These are phyloP conservation scores for Psilocybe azurescens DNA, from an alignment of 768 basidiomycete species.

Conservation along the genomic window DNA sequence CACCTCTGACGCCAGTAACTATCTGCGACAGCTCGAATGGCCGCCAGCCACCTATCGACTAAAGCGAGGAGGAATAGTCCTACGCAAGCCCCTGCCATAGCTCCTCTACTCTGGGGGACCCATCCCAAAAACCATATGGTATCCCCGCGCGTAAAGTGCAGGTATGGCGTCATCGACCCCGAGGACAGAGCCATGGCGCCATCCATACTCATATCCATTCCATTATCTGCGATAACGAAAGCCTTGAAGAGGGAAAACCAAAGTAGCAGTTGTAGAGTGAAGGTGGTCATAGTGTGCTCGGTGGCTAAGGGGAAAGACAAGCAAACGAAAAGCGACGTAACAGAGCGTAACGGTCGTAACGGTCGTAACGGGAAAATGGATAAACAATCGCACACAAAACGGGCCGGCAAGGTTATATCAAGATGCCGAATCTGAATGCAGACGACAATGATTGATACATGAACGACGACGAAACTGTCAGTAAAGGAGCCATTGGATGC, in stretches of 20 bases:
- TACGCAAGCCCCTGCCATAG: conserved; percentile 78
- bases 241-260: neutral
- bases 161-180: conserved; percentile 9
- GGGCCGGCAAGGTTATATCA: too few relatives aligned
- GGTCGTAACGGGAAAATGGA: too few relatives aligned
- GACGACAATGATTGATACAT: too few relatives aligned
- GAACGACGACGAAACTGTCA: too few relatives aligned
- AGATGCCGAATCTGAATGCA: too few relatives aligned
- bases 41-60: conserved; percentile 76
- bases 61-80: conserved; percentile 78
- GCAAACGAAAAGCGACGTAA: neutral
- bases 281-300: neutral
- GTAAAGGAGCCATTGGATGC: too few relatives aligned
- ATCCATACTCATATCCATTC: conserved; percentile 21
- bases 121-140: conserved; percentile 61
- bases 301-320: neutral
- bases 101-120: conserved; percentile 67
- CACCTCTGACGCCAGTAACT: conserved; percentile 62
- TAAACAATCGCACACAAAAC: too few relatives aligned
- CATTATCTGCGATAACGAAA: conserved; percentile 1
- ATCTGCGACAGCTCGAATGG: conserved; percentile 60
- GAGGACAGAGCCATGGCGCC: conserved; percentile 24
- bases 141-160: conserved; percentile 14
- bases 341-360: too few relatives aligned
- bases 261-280: neutral